Conservation (phyloP, 1,284 basidiomycete genomes). For the Entoloma clypeatum region DNA sequence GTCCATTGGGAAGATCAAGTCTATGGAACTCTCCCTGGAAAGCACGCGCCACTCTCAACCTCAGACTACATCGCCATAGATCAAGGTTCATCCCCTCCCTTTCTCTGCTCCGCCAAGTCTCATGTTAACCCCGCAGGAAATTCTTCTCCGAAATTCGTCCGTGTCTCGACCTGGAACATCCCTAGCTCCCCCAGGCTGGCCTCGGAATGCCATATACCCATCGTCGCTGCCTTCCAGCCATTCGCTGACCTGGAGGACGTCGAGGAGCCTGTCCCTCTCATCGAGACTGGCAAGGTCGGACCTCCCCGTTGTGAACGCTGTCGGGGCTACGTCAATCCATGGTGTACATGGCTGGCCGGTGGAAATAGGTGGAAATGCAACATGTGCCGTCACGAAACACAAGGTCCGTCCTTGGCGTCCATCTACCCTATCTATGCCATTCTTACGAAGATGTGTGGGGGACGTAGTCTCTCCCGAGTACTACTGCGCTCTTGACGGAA, state of each 20-base stretch:
- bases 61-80: slow-evolving; percentile 90
- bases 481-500: slow-evolving; percentile 83
- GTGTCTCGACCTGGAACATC: slow-evolving; percentile 85
- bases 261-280: slow-evolving; percentile 80
- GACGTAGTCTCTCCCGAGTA: slow-evolving; percentile 73
- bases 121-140: slow-evolving; percentile 43
- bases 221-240: slow-evolving; percentile 86
- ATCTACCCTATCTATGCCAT: slow-evolving; percentile 18
- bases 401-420: slow-evolving; percentile 50
- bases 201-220: slow-evolving; percentile 78
- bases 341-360: slow-evolving; percentile 85
- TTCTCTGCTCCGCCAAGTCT: not conserved
- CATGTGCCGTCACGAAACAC: slow-evolving; percentile 79
- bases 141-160: slow-evolving; percentile 82
- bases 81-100: slow-evolving; percentile 60
- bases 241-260: slow-evolving; percentile 82
- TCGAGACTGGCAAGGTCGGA: slow-evolving; percentile 64
- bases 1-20: slow-evolving; percentile 78
- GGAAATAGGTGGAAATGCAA: slow-evolving; percentile 93
- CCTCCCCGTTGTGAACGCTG: slow-evolving; percentile 88
- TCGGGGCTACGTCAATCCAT: slow-evolving; percentile 92
- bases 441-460: slow-evolving; percentile 9
- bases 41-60: slow-evolving; percentile 78
- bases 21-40: slow-evolving; percentile 75
- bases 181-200: slow-evolving; percentile 82